phyloP scores from a whole-genome alignment of 1,284 basidiomycete species.

The Puccinia polysora region DNA sequence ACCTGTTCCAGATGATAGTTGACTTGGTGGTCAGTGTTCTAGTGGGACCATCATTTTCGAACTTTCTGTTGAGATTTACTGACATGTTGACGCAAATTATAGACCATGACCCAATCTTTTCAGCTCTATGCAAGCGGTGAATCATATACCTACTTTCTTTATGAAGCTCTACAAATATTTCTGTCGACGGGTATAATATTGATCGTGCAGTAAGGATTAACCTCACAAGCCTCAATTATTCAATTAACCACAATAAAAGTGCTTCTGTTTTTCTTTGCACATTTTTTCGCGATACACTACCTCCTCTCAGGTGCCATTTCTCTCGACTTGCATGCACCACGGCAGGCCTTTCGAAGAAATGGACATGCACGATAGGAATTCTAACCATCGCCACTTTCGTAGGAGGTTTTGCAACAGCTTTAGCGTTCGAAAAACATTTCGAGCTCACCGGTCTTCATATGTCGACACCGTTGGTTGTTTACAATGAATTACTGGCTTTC shows the following conservation, averaged over 20 bases:
- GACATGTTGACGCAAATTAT: not conserved
- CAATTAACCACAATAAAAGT: not conserved
- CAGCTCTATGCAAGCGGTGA: conserved; percentile 10
- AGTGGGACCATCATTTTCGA: too few relatives aligned
- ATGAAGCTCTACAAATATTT: not conserved
- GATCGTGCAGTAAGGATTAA: conserved; percentile 17
- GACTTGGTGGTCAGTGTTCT: conserved; percentile 5
- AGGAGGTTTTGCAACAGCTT: conserved; percentile 10
- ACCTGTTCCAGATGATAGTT: not conserved
- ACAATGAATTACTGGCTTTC: not conserved
- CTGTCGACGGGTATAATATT: conserved; percentile 2
- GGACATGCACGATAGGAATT: not conserved
- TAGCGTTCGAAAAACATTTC: not conserved
- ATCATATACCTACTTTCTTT: conserved; percentile 3
- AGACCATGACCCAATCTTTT: conserved; percentile 11
- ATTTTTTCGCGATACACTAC: not conserved
- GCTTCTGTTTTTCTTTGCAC: not conserved
- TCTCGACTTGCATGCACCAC: conserved; percentile 11
- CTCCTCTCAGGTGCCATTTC: conserved; percentile 5
- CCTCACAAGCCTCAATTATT: not conserved
- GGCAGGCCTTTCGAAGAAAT: not conserved
- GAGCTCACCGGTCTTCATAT: not conserved
- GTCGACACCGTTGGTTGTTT: conserved; percentile 2
- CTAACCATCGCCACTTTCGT: not conserved
- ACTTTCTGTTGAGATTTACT: too few relatives aligned